Percentiles rank a stretch among this genome's conserved stretches.
Evolutionary conservation across 208 protist species (phyloP).

Genomic region (Naegleria gruberi): DNA sequence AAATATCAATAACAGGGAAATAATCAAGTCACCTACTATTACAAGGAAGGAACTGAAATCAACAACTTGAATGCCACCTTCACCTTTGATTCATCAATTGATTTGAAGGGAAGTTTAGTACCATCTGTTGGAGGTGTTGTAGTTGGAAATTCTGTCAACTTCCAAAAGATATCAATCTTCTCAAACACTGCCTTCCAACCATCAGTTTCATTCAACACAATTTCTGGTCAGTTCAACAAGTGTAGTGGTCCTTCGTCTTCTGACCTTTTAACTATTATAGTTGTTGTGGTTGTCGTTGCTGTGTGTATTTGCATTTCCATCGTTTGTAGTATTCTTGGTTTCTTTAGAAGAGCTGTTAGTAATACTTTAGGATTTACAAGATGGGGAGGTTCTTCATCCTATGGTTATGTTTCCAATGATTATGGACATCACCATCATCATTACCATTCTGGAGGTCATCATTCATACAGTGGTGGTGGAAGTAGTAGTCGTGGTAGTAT

Average conservation of each 20-base stretch:
- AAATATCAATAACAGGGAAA: background rate
- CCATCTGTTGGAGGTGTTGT: background rate
- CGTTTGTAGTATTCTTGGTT: background rate
- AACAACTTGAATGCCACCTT: background rate
- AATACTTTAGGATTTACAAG: background rate
- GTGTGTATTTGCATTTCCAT: background rate
- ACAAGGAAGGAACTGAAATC: background rate
- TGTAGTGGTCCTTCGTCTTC: background rate
- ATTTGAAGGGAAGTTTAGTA: background rate
- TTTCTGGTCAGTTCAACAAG: background rate
- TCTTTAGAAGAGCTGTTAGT: background rate
- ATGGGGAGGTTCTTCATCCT: no score
- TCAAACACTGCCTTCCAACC: background rate
- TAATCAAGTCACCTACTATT: background rate
- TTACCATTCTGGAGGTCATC: background rate
- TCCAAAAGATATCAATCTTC: background rate
- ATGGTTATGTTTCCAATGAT: no score
- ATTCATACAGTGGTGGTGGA: no score
- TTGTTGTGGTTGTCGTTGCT: background rate
- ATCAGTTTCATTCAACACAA: background rate
- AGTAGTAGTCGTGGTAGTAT: background rate
- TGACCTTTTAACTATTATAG: background rate
- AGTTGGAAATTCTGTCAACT: background rate
- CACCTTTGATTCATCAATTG: background rate
- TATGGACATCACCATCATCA: background rate